Base-by-base conservation (phyloP, 2,329 filamentous ascomycete genomes). In the Xylariaceae sp. region DNA sequence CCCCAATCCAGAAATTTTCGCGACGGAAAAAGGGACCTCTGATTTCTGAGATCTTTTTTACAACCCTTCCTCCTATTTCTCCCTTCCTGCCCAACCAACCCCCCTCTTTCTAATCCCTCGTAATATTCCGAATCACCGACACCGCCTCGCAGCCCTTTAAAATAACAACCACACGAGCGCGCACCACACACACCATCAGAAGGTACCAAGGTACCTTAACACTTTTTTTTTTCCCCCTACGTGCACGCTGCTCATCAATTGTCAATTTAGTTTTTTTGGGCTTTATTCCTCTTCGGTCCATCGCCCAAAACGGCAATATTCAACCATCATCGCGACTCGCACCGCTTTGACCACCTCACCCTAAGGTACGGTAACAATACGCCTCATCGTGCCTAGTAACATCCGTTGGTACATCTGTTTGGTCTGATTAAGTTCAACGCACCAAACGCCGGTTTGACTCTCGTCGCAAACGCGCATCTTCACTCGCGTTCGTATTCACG, bases 1-100 rank as follows among this genome's bases (percentile, higher is more conserved):
- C 72, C 73, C 73, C 73, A 67, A 69, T 66, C 69, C 68, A 68
- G 65, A 71, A 69, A 67, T 71, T 73, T 69, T 72, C 69, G 71
- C 68, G 70, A 68, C 61, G 47, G 67, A 68, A 68, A 71, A 69
- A 67, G 65, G 65, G 63, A 67, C 64, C 62, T 69, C 68, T 67
- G 62, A 67, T 68, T 71, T 69, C 70, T 68, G 65, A 67, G 56
- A 67, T 69, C 69, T 71, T 70, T 70, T 69, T 68, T 67, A 67
- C 62, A 67, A 70, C 68, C 67, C 66, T 68, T 67, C 67, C 67
- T 70, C 65, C 66, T 72, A 67, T 71, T 70, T 69, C 67, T 67
- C 68, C 64, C 69, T 70, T 63, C 67, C 62, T 67, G 64, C 65
- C 60, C 65, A 65, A 62, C 65, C 65, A 69, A 65, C 54, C 62